Evolutionary conservation across 2,329 filamentous ascomycete species (phyloP).

Genomic region (Plectosphaerella plurivora): DNA sequence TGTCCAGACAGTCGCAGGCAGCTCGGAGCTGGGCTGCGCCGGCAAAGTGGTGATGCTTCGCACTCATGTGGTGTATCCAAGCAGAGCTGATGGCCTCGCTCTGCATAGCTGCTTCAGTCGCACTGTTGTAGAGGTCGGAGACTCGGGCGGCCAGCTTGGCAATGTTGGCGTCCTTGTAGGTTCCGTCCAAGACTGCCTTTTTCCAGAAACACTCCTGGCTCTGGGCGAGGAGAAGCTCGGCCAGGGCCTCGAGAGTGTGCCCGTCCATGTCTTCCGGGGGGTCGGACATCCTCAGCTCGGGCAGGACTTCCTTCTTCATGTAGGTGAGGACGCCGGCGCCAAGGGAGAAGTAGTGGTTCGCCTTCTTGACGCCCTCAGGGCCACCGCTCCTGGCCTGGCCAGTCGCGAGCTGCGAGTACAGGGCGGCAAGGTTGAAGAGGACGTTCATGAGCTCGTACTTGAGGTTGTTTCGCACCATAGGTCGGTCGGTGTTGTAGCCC

Average conservation of each 20-base stretch:
- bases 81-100: slow-evolving; percentile 86
- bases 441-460: slow-evolving; percentile 87
- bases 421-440: slow-evolving; percentile 85
- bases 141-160: slow-evolving; percentile 86
- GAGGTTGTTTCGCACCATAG: slow-evolving; percentile 61
- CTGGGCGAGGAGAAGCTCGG: slow-evolving; percentile 82
- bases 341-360: slow-evolving; percentile 85
- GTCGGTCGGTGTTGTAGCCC: slow-evolving; percentile 80
- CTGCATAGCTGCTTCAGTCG: slow-evolving; percentile 80
- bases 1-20: slow-evolving; percentile 87
- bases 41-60: slow-evolving; percentile 96
- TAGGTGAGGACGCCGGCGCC: slow-evolving; percentile 80
- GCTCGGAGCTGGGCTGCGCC: slow-evolving; percentile 91
- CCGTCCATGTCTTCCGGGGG: slow-evolving; percentile 96
- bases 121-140: slow-evolving; percentile 82
- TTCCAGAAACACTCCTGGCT: slow-evolving; percentile 98
- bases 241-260: slow-evolving; percentile 76
- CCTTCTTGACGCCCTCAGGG: slow-evolving; percentile 74
- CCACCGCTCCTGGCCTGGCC: slow-evolving; percentile 71
- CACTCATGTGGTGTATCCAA: slow-evolving; percentile 97
- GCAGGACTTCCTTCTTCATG: slow-evolving; percentile 70
- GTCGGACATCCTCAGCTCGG: slow-evolving; percentile 73
- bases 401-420: slow-evolving; percentile 89
- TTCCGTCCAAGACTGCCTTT: slow-evolving; percentile 85
- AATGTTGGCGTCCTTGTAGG: slow-evolving; percentile 84